Evolutionary conservation across 345 rosid genomes (phyloP), one percentile per base, ranked within the genome.

Genomic region (Camelina laxa): DNA sequence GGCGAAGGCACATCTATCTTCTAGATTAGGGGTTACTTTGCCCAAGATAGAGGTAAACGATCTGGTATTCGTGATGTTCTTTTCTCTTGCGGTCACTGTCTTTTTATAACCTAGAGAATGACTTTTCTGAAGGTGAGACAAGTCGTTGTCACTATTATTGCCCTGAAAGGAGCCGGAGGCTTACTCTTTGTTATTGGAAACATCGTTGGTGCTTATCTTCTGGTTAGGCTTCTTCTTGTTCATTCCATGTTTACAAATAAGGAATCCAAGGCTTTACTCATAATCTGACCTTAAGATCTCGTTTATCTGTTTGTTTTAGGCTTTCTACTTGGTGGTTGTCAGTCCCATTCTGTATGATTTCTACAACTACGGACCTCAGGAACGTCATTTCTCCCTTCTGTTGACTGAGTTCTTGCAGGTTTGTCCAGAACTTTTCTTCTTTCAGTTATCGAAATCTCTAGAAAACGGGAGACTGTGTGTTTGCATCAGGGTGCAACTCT

Each of bases 301-400:
- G 20, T 42, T 3, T 42, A 17, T 75, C 38, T 35, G n/a, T 75
- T 73, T 63, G 39, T 47, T 64, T 27, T 66, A 94, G 97, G 85
- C 87, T 83, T 70, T 85, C 42, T 77, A 94, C 85, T 77, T 90
- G 87, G 86, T 60, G 4, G 19, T 82, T 53, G 67, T 81, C 44
- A 73, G 91, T 56, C 96, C 97, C 14, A 79, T 94, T 74, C 77
- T 92, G 61, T 87, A 84, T 38, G 93, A 94, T 87, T 94, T 91
- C 92, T 92, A 89, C 85, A 89, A 91, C 86, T 89, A 87, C 15
- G 74, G 77, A 19, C 84, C 78, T 4, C 31, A 69, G 55, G 84
- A 87, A 47, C 82, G 83, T 0, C 80, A 80, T 42, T 84, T 85
- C 60, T 24, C 69, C 58, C 67, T 24, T 65, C 89, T 92, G 66